Evolutionary conservation across 352 stramenopile genomes (phyloP), one percentile per base, ranked within the genome.

Genomic region (Phytophthora melonis): DNA sequence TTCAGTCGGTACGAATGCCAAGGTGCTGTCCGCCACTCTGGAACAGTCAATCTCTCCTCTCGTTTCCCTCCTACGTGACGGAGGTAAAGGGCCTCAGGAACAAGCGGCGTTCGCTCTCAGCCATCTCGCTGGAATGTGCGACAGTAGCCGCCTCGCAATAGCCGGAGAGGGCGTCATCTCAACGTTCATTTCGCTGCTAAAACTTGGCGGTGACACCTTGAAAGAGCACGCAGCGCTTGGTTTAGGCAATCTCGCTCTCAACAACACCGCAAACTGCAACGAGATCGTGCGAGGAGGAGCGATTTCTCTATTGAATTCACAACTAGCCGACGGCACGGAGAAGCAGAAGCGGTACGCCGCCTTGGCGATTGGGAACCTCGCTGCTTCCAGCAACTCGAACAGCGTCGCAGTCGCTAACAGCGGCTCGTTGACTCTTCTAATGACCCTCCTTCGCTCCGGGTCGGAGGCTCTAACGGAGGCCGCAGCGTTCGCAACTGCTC

Each of bases 181-280:
- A 14, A 14, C 41, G 25, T 54, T 70, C 5, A 49, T 41, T 25
- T n/a, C n/a, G 5, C 25, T 70, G 47, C 11, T 70, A 9, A 2
- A 56, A 13, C 34, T 18, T 2, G 63, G 63, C 50, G 41, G 21
- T 6, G 53, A 39, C 10, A 19, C n/a, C 1, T 7, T 56, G 2
- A 61, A 68, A 55, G 62, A 39, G 41, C 36, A 63, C 16, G 41
- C 53, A 19, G 53, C 54, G 19, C 34, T 61, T 16, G 53, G 16
- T 7, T 50, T 68, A n/a, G 52, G 62, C 18, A 65, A 65, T 21
- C 50, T 70, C 25, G 19, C 53, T 41, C n/a, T 53, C 2, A 65
- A 57, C 27, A 45, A 25, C 21, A 23, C 13, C 6, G 27, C 3
- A 10, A 23, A 50, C 18, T 50, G 43, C 43, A 50, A 5, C 8